These are phyloP conservation scores for Balakata baccata DNA, from an alignment of 345 rosid genomes.

Conservation along the genomic window DNA sequence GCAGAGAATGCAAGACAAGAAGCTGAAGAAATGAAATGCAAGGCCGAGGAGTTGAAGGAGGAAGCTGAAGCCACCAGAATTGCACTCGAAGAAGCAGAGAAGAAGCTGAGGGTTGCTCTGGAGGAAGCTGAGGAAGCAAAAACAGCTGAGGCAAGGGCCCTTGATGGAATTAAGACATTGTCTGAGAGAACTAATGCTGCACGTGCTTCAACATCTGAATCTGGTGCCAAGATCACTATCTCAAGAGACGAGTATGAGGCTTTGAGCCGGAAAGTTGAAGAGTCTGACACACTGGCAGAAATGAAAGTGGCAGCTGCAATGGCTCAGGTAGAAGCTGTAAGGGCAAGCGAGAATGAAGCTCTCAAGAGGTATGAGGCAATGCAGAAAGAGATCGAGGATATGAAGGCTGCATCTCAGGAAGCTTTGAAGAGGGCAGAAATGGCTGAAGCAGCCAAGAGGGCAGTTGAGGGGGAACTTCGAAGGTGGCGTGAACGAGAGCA, in stretches of 20 bases:
- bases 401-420: constrained; percentile 59
- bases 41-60: constrained; percentile 59
- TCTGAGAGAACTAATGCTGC: constrained; percentile 74
- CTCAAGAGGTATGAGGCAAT: constrained; percentile 66
- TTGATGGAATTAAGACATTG: constrained; percentile 59
- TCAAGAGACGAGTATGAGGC: constrained; percentile 79
- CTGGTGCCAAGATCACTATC: constrained; percentile 70
- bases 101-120: constrained; percentile 58
- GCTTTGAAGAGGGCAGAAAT: constrained; percentile 83
- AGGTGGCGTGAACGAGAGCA: constrained; percentile 90
- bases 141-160: constrained; percentile 61
- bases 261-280: constrained; percentile 70
- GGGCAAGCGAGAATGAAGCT: constrained; percentile 87
- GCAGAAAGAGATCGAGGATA: constrained; percentile 70
- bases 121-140: constrained; percentile 92
- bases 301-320: constrained; percentile 93
- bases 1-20: constrained; percentile 61
- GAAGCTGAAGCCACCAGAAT: constrained; percentile 62
- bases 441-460: constrained; percentile 93
- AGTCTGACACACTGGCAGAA: constrained; percentile 68
- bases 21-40: constrained; percentile 69
- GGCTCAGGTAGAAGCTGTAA: constrained; percentile 95
- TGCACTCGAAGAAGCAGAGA: constrained; percentile 67
- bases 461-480: constrained; percentile 88
- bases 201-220: constrained; percentile 72